These are phyloP conservation scores for Xylaria hypoxylon DNA, from an alignment of 2,329 filamentous ascomycete species.

Conservation along the genomic window DNA sequence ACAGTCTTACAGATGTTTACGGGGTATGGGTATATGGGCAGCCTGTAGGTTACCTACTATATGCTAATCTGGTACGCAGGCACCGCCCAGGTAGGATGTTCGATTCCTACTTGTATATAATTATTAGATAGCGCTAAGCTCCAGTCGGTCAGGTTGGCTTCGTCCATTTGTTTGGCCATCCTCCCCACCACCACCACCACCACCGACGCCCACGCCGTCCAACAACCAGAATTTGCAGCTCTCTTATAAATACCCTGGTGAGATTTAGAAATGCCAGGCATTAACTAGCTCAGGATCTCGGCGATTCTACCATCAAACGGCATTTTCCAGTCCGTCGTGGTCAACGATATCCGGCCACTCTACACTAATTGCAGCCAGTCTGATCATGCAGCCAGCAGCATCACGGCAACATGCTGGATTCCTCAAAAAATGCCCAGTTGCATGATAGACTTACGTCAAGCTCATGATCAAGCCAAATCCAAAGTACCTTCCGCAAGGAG, in stretches of 20 bases:
- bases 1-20: neutral
- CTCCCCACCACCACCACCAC: slow-evolving; percentile 3
- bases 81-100: neutral
- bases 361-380: slow-evolving; percentile 12
- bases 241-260: slow-evolving; percentile 26
- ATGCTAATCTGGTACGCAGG: neutral
- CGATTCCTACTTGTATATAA: too few relatives aligned
- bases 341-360: slow-evolving; percentile 11
- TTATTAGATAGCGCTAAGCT: neutral
- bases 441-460: slow-evolving; percentile 26
- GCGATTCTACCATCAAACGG: slow-evolving; percentile 18
- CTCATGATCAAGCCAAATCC: slow-evolving; percentile 12
- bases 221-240: slow-evolving; percentile 16
- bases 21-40: too few relatives aligned
- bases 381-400: slow-evolving; percentile 25
- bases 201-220: slow-evolving; percentile 22
- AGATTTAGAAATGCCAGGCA: slow-evolving; percentile 18
- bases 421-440: neutral
- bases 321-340: slow-evolving; percentile 22
- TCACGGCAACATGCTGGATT: slow-evolving; percentile 20
- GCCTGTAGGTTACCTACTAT: too few relatives aligned
- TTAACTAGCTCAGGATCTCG: slow-evolving; percentile 21
- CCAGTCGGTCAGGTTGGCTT: neutral
- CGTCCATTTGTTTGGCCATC: too few relatives aligned
- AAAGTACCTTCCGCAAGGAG: slow-evolving; percentile 7